phyloP scores from a whole-genome alignment of 768 basidiomycete species.

The Calocybe cyanea region DNA sequence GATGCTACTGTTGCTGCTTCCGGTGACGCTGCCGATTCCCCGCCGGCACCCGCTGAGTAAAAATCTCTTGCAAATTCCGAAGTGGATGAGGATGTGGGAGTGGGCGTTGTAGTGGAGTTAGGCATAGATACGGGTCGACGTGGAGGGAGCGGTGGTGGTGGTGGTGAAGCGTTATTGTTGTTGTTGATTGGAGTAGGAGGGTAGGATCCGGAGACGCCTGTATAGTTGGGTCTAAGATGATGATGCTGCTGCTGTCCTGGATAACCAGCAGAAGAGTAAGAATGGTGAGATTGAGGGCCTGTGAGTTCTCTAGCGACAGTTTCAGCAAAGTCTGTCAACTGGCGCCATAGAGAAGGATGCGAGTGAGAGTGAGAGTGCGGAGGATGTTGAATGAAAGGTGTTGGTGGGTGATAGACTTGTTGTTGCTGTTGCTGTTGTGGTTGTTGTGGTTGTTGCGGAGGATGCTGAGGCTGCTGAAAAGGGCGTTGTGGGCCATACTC shows the following conservation, averaged over 20 bases:
- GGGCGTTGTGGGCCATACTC: constrained; percentile 62
- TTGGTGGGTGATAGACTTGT: neutral
- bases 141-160: constrained; percentile 13
- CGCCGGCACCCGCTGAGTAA: constrained; percentile 43
- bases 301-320: constrained; percentile 5
- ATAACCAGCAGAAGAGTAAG: constrained; percentile 21
- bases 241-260: constrained; percentile 17
- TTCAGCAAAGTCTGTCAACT: constrained; percentile 12
- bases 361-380: too few relatives aligned
- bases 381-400: too few relatives aligned
- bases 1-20: too few relatives aligned
- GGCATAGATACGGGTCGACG: constrained; percentile 21
- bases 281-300: neutral
- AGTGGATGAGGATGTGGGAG: constrained; percentile 5
- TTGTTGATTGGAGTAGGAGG: neutral
- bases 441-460: constrained; percentile 12
- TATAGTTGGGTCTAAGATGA: constrained; percentile 8
- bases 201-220: constrained; percentile 1
- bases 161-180: neutral
- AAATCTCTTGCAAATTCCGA: constrained; percentile 54
- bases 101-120: neutral
- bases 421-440: constrained; percentile 3
- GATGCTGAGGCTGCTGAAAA: constrained; percentile 42
- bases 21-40: neutral
- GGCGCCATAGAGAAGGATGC: constrained; percentile 6